These are phyloP conservation scores for Apiotrichum brassicae DNA, from an alignment of 1,284 basidiomycete genomes.

Conservation along the genomic window DNA sequence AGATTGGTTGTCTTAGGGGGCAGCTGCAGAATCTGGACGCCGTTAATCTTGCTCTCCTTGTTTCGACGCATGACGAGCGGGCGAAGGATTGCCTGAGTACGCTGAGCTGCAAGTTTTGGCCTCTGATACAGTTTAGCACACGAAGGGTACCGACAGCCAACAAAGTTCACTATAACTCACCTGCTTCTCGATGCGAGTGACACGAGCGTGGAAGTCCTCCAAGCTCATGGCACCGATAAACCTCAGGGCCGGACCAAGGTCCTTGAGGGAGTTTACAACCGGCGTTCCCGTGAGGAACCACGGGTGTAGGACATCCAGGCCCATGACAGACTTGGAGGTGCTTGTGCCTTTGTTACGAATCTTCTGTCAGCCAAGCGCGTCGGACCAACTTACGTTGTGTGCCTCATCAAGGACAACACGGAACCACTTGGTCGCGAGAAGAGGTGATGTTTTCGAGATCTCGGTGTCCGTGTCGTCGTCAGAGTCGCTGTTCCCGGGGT, in stretches of 20 bases:
- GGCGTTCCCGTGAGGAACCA: constrained; percentile 44
- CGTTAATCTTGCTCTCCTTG: constrained; percentile 43
- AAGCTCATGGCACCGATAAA: constrained; percentile 33
- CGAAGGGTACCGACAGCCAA: too few relatives aligned
- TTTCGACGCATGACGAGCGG: constrained; percentile 37
- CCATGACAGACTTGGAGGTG: constrained; percentile 29
- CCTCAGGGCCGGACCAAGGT: constrained; percentile 24
- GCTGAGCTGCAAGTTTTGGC: constrained; percentile 36
- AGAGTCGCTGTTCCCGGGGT: neutral
- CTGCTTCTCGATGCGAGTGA: constrained; percentile 26
- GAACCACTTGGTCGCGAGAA: constrained; percentile 41
- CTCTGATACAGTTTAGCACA: constrained; percentile 6
- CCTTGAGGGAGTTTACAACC: constrained; percentile 26
- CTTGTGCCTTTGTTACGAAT: constrained; percentile 38
- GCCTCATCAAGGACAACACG: constrained; percentile 49
- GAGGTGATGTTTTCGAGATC: constrained; percentile 25
- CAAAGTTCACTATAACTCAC: neutral
- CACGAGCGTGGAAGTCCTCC: constrained; percentile 30
- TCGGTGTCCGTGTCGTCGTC: constrained; percentile 15
- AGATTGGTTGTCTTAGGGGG: constrained; percentile 35
- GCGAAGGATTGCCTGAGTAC: constrained; percentile 38
- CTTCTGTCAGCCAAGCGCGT: neutral
- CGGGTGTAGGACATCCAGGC: constrained; percentile 30
- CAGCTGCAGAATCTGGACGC: constrained; percentile 35
- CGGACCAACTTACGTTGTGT: constrained; percentile 21